Evolutionary conservation across 106 monocot species (phyloP), one percentile per base, ranked within the genome.

Genomic region (Allium cepa): DNA sequence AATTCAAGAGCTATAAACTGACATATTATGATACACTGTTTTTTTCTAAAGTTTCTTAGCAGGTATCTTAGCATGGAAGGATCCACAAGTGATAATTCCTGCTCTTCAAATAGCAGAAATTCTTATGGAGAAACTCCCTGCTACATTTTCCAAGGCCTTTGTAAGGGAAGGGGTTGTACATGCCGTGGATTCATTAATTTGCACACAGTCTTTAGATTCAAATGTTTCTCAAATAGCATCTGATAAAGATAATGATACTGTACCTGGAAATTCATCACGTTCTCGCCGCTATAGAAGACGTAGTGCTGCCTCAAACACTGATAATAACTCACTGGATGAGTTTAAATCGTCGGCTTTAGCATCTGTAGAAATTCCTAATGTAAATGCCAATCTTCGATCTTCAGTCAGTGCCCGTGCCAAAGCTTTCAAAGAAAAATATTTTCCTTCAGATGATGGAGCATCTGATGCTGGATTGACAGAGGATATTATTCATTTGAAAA

Each of bases 81-180:
- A 99, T 80, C 97, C 92, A 36, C 92, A 92, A 57, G 87, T 97
- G 3, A 72, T 97, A 72, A 87, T 92, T 48, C 97, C 92, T 76
- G 86, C 92, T 75, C 84, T 97, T 64, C 92, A 97, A 53, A 92
- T 97, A 71, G 88, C 87, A 22, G 97, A 97, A 56, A 81, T 89
- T 71, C 76, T 92, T 18, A 92, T 99, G 92, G 92, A 99, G 48
- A 92, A 99, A 65, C 89, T 92, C 82, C 99, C 93, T 47, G 93
- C 69, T 73, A 90, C 70, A 53, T 99, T 99, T 68, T 81, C 89
- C 16, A 90, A 90, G 68, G 67, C 85, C 77, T 99, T 99, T 85
- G 82, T 99, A 26, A 90, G 97, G 73, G 99, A 99, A 92, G 99
- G 99, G 36, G 90, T 99, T 50, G 87, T 99, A 71, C 99, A 99